These are phyloP conservation scores for Aquanectria penicillioides DNA, from an alignment of 2,329 filamentous ascomycete species.

Conservation along the genomic window DNA sequence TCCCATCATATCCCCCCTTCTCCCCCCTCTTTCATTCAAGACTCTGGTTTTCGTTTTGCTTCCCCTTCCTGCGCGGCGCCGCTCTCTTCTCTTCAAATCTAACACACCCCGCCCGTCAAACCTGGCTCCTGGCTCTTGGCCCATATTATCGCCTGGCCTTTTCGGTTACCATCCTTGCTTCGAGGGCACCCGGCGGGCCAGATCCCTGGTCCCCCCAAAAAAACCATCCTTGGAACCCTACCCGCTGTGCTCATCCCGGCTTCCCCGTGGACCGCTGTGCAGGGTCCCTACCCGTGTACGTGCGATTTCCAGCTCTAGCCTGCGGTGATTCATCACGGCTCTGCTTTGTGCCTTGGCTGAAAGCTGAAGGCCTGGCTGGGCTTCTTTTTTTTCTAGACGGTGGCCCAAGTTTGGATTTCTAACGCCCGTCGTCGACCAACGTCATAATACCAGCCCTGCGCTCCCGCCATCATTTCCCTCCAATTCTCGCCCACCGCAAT, in stretches of 20 bases:
- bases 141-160: conserved; percentile 13
- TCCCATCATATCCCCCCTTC: not conserved
- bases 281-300: conserved; percentile 34
- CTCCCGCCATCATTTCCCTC: conserved; percentile 20
- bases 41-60: conserved; percentile 8
- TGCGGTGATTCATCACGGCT: conserved; percentile 24
- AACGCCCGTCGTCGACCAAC: conserved; percentile 17
- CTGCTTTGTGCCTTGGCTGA: conserved; percentile 35
- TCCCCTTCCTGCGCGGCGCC: not conserved
- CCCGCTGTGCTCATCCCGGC: conserved; percentile 29
- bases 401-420: conserved; percentile 10
- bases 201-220: conserved; percentile 31
- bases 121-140: not conserved
- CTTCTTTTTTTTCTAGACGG: conserved; percentile 18
- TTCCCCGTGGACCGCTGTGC: conserved; percentile 37
- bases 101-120: conserved; percentile 9
- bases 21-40: not conserved
- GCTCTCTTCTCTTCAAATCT: conserved; percentile 4
- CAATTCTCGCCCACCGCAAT: conserved; percentile 3
- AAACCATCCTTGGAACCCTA: conserved; percentile 21
- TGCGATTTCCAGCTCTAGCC: conserved; percentile 34
- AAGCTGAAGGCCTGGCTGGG: conserved; percentile 6
- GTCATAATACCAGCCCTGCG: conserved; percentile 17
- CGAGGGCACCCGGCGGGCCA: not conserved
- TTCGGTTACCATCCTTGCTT: conserved; percentile 17